Base-by-base conservation (phyloP, 208 protist species). In the Crithidia acanthocephali region DNA sequence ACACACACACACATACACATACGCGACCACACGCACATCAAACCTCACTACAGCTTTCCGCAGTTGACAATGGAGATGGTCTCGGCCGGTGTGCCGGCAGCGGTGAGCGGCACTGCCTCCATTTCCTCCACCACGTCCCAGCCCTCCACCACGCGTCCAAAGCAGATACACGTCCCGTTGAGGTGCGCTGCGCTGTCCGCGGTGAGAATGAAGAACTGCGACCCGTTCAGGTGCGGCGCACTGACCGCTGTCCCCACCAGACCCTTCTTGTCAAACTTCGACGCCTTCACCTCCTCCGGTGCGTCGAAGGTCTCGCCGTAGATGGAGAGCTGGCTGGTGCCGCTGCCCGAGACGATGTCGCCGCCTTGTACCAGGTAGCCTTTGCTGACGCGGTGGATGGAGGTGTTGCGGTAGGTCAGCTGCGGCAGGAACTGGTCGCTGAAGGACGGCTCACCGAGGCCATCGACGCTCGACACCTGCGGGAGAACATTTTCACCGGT, bases 221-320 rank as follows among this genome's bases (percentile, higher is more conserved):
- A 94, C 22, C 90, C 93, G 63, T 99, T 99, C 28, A 98, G 97
- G 81, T 99, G 91, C 9, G 95, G 92, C 35, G 98, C 98, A 59
- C 96, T 93, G 55, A 99, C 99, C 37, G 99, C 99, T 68, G 99
- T 99, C 15, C 97, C 98, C 10, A 99, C 81, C 15, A 98, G 71
- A n/a, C 98, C 97, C 37, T 74, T 63, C 28, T 74, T 57, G 62
- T 92, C 80, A 62, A 94, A 93, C 79, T 88, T 91, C 28, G 95
- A 93, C 37, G 74, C 83, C 53, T 92, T 91, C 82, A 98, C 98
- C 83, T 99, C 98, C 60, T 99, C 96, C 47, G 84, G 84, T n/a
- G 97, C 97, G 70, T 98, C 91, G 62, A 93, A 96, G 30, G 81
- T 94, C 27, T 94, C 93, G 73, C 98, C 98, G 79, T 98, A 99